Base-by-base conservation (phyloP, 345 rosid genomes). In the Salix brachista region DNA sequence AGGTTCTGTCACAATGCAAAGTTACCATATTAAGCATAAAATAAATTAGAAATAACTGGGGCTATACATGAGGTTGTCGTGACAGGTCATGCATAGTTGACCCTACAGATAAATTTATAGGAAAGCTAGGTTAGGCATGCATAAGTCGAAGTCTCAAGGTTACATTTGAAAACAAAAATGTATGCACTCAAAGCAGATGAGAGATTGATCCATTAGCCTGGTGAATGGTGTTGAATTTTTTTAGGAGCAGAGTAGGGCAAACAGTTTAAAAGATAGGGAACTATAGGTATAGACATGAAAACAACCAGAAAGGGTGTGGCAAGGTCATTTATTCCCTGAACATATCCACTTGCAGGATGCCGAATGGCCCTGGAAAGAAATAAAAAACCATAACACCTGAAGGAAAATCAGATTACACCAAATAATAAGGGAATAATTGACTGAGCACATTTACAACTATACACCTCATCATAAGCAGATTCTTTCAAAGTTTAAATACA, bases 261-360 rank as follows among this genome's bases (percentile, higher is more conserved):
- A 54, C 23, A 75, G 32, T 39, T n/a, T 42, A 26, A 70, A 8
- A 44, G 25, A 6, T 50, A 18, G 56, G n/a, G 56, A 17, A 48
- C 52, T 48, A 50, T 18, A 50, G 50, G 36, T 30, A 65, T 16
- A 61, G 28, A 93, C 85, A 96, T 85, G 85, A 96, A 96, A 71
- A 92, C 88, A 83, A 96, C 97, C 77, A 96, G 84, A 84, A 96
- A 96, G 75, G 99, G 99, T 14, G 99, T 96, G 79, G 89, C 97
- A 75, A 96, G 95, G 87, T 96, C 99, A 74, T 96, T 96, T 88
- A 96, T 96, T 71, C 98, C 98, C 81, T 96, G 99, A 76, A 96
- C 99, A 79, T 96, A 96, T 84, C 99, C 97, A 77, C 99, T 96
- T 23, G 97, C 97, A 77, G 98, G 99, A 85, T 96, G 99, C 75